Conservation (phyloP, 2,329 filamentous ascomycete genomes). For the Colletotrichum destructivum region DNA sequence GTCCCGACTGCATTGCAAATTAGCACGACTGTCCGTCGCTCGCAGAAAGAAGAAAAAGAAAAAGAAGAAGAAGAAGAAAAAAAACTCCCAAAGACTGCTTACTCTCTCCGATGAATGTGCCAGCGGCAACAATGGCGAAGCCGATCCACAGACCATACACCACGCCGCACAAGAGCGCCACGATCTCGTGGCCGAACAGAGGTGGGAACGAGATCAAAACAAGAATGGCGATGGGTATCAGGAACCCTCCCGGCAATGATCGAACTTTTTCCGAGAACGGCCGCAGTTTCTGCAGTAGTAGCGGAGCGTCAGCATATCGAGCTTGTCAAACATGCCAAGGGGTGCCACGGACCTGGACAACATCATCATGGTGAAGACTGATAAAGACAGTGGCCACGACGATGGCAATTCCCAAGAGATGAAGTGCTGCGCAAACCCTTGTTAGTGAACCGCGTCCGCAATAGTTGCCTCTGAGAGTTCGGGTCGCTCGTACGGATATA, state of each 20-base stretch:
- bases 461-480: not conserved
- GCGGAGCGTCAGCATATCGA: not conserved
- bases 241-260: constrained; percentile 55
- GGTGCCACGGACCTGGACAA: constrained; percentile 49
- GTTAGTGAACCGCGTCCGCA: not conserved
- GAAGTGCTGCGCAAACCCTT: constrained; percentile 38
- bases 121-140: constrained; percentile 57
- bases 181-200: constrained; percentile 59
- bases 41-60: too few relatives aligned
- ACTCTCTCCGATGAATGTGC: constrained; percentile 57
- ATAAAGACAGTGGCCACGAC: constrained; percentile 51
- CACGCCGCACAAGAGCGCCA: constrained; percentile 58
- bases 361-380: constrained; percentile 55
- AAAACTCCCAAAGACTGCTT: not conserved
- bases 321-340: not conserved
- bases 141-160: constrained; percentile 59
- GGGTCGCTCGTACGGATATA: constrained; percentile 47
- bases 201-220: constrained; percentile 59
- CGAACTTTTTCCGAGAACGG: constrained; percentile 56
- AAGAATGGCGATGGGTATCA: constrained; percentile 57
- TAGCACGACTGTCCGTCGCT: not conserved
- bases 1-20: constrained; percentile 48
- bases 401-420: constrained; percentile 50
- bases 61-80: too few relatives aligned
- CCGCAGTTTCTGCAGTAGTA: constrained; percentile 45